Conservation (phyloP, 2,329 filamentous ascomycete genomes). For the Colletotrichum endophyticum region DNA sequence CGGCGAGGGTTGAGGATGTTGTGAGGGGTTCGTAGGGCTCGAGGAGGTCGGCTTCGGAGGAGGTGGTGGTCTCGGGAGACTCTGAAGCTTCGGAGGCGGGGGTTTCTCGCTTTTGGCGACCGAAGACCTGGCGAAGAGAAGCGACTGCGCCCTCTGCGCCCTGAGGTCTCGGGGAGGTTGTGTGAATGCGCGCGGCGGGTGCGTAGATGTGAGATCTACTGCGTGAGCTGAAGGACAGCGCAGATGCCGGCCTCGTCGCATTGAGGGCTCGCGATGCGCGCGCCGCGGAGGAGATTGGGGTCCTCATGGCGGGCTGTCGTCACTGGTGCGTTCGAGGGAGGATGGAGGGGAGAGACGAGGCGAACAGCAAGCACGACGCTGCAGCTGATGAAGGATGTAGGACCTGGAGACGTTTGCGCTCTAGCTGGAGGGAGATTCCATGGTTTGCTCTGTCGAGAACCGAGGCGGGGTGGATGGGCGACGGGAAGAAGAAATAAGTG, state of each 20-base stretch:
- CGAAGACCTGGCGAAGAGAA: not conserved
- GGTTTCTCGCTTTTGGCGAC: not conserved
- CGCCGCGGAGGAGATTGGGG: not conserved
- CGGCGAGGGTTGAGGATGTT: not conserved
- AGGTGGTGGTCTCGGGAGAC: not conserved
- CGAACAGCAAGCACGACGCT: accelerated
- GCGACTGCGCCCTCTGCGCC: not conserved
- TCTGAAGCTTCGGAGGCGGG: not conserved
- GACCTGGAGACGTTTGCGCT: not conserved
- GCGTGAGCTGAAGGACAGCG: not conserved
- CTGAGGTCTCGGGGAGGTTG: slow-evolving; percentile 1
- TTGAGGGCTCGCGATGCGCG: not conserved
- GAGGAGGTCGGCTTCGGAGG: not conserved
- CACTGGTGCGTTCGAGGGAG: not conserved
- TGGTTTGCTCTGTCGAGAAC: not conserved
- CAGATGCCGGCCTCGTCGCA: not conserved
- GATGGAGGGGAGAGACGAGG: not conserved
- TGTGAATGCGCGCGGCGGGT: not conserved
- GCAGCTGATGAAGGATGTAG: accelerated
- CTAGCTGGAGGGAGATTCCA: not conserved
- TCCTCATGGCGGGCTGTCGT: not conserved
- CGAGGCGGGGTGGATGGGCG: not conserved
- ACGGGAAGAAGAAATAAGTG: not conserved
- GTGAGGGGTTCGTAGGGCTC: not conserved
- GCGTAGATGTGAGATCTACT: not conserved